A percentile compares a stretch with the other conserved stretches of the same genome.
Evolutionary conservation across 2,329 filamentous ascomycete genomes (phyloP).

Genomic region (Dactylonectria macrodidyma): DNA sequence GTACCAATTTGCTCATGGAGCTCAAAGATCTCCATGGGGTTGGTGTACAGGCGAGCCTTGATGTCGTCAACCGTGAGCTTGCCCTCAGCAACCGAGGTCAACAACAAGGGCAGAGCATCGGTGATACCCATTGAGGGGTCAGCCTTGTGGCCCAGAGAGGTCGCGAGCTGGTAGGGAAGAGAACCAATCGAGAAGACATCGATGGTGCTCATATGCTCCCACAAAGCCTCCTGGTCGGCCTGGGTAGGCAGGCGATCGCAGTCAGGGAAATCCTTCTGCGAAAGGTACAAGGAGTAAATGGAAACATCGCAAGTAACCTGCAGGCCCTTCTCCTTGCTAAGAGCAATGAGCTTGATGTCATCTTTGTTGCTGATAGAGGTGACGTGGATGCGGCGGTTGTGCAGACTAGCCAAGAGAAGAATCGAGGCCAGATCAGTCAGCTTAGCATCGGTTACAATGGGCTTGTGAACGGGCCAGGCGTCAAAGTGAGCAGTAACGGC

Average conservation of each 20-base stretch:
- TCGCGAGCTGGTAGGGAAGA: slow-evolving; percentile 82
- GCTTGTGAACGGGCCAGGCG: slow-evolving; percentile 83
- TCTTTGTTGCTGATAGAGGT: slow-evolving; percentile 85
- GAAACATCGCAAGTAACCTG: slow-evolving; percentile 87
- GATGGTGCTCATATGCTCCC: slow-evolving; percentile 80
- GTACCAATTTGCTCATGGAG: slow-evolving; percentile 84
- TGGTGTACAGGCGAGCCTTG: slow-evolving; percentile 79
- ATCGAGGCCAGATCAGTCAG: slow-evolving; percentile 86
- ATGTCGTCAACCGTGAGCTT: slow-evolving; percentile 82
- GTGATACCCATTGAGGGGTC: slow-evolving; percentile 77
- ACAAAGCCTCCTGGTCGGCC: slow-evolving; percentile 80
- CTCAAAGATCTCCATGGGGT: slow-evolving; percentile 86
- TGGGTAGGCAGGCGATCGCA: slow-evolving; percentile 76
- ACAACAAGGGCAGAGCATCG: slow-evolving; percentile 80
- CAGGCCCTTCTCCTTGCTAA: slow-evolving; percentile 86
- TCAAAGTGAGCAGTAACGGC: slow-evolving; percentile 85
- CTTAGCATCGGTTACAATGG: slow-evolving; percentile 86
- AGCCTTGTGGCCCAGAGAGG: slow-evolving; percentile 65
- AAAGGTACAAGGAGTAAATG: slow-evolving; percentile 84
- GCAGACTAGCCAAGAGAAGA: slow-evolving; percentile 82
- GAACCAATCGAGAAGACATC: slow-evolving; percentile 87
- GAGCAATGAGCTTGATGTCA: slow-evolving; percentile 82
- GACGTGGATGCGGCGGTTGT: slow-evolving; percentile 84
- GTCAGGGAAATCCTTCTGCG: slow-evolving; percentile 78
- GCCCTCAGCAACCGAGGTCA: slow-evolving; percentile 83